Base-by-base conservation (phyloP, 1,284 basidiomycete species). In the Cryptococcus neoformans region DNA sequence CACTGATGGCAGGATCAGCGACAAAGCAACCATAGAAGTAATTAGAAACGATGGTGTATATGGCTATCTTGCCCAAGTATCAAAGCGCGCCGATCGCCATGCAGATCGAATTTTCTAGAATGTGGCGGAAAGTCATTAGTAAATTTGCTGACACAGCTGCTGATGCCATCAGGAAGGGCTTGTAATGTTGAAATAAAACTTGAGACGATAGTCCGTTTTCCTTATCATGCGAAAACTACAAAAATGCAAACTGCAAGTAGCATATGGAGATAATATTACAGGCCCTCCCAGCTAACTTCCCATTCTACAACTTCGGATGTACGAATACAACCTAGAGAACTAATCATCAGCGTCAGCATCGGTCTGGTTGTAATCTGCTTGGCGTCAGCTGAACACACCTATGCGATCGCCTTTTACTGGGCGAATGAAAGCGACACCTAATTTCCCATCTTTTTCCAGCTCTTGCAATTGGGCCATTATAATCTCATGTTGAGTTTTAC, bases 391-490 rank as follows among this genome's bases (percentile, higher is more conserved):
- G n/a, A 14, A 69, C 74, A 63, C 60, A 76, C 74, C 58, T n/a
- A 76, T 58, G 28, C 74, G 57, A 55, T 75, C 72, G 0, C 74
- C 75, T 21, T 61, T 57, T 16, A 58, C 62, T 8, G 70, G 62
- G 16, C 69, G 63, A 3, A 67, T 39, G 52, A 77, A 75, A 35
- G 63, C 57, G 14, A 77, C 69, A 2, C 74, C 75, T 2, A 77
- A 57, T 10, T 53, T 17, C 9, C 64, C 62, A 21, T 61, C 17
- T 7, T 37, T 36, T 45, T 76, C 74, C 42, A 76, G 53, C 14
- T 58, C 66, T 3, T 55, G 41, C 48, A 77, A 53, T 48, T 77
- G 69, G 8, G 48, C 34, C 56, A 62, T 60, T 39, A 77, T 72
- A 14, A 69, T 62, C 34, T 75, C 65, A n/a, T 67, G 59, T 1